Conservation (phyloP, 2,329 filamentous ascomycete species). For the Xylariomycetidae sp. region DNA sequence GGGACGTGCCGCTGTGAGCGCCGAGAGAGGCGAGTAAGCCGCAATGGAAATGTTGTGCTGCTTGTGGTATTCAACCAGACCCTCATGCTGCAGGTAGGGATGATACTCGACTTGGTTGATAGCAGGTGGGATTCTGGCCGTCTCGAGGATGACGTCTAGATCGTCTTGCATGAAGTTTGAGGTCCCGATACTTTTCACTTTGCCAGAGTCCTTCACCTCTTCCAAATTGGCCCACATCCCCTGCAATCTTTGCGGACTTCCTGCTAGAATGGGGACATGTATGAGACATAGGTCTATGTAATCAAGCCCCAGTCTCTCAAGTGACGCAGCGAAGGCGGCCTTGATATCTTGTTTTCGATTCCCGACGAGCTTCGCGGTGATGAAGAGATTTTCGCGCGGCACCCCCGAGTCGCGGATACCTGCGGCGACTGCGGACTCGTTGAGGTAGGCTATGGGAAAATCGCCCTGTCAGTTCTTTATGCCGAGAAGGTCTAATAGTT, state of each 20-base stretch:
- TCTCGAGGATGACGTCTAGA: constrained; percentile 49
- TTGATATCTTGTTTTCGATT: constrained; percentile 33
- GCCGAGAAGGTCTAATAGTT: neutral
- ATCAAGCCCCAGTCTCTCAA: constrained; percentile 60
- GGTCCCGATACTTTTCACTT: constrained; percentile 65
- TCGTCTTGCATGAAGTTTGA: constrained; percentile 62
- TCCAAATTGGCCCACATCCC: constrained; percentile 54
- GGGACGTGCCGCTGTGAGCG: constrained; percentile 33
- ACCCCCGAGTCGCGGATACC: constrained; percentile 63
- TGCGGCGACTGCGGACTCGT: constrained; percentile 63
- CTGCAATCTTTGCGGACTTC: constrained; percentile 46
- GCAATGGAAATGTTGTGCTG: constrained; percentile 50
- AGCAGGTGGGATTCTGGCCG: constrained; percentile 57
- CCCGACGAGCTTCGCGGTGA: constrained; percentile 54
- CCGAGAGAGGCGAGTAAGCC: constrained; percentile 49
- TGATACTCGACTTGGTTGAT: constrained; percentile 78
- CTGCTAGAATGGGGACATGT: constrained; percentile 50
- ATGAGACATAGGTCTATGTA: constrained; percentile 67
- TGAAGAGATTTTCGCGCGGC: constrained; percentile 61
- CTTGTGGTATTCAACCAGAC: constrained; percentile 50
- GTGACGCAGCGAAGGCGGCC: constrained; percentile 51
- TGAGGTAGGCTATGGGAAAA: constrained; percentile 45
- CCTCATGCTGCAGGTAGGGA: constrained; percentile 62
- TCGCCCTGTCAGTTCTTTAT: neutral
- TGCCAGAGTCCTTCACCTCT: constrained; percentile 60